Base-by-base conservation (phyloP, 805 yeast species). In the Yarrowia yakushimensis region DNA sequence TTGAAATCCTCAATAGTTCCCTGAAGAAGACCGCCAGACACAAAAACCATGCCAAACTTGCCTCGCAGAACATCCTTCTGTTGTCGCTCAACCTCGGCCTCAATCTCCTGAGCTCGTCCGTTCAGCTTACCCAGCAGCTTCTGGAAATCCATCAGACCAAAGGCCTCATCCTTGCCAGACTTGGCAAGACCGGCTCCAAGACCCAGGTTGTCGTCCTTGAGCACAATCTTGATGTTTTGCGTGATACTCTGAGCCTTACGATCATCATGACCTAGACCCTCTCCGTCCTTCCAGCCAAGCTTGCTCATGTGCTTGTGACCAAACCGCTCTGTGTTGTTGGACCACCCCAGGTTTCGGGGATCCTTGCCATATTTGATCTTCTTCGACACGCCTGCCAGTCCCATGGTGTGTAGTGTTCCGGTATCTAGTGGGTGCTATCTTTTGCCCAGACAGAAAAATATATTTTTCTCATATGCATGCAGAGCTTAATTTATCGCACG, bases 331-430 rank as follows among this genome's bases (percentile, higher is more conserved):
- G 67, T 71, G 65, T 77, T 89, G 70, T 90, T 90, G 25, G 97
- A 87, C 99, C 99, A 93, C 65, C 85, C 82, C 0, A 97, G 92
- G 70, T 93, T 93, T 70, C 98, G 79, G 17, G 99, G 99, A 76
- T 93, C 99, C 36, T 81, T 75, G 11, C 98, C 97, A 72, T 92
- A 87, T 70, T 94, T 81, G 69, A 88, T 96, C 70, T 88, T 90
- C 12, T 81, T 83, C 71, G 85, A 87, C 6, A 86, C 80, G 11
- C 89, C 97, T 11, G 81, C 72, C 10, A 77, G 71, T 15, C 79
- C 78, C 73, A 76, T 70, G 28, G 17, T 52, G 59, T 36, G 76
- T 70, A 22, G 23, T 50, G 11, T 13, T 23, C 17, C 12, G 23
- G 22, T 27, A 8, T 42, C 17, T 15, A 25, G n/a, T 7, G 7